Base-by-base conservation (phyloP, 306 rosid species). In the Ceratonia siliqua region DNA sequence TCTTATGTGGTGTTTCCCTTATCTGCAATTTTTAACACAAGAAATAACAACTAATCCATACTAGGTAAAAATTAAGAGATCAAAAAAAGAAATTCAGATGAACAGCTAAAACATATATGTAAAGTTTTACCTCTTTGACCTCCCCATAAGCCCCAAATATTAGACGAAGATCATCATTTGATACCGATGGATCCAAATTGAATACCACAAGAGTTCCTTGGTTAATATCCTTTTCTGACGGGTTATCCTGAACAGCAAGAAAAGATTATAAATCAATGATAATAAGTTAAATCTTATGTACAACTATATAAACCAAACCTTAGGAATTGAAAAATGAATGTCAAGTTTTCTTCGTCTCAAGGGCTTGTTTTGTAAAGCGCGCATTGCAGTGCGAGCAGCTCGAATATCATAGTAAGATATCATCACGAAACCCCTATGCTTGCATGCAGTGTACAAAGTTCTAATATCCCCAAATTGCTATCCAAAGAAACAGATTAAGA, bases 371-470 rank as follows among this genome's bases (percentile, higher is more conserved):
- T 90, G 96, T 77, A 90, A 79, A 6, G 87, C 85, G 45, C 93
- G 96, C 90, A 90, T 88, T 20, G 96, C 96, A 42, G 90, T 88
- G 48, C 96, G 93, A 85, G 96, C 93, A 53, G 88, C 88, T 75
- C 96, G 93, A 36, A 90, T 90, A 46, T 90, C 96, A 64, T 84
- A 90, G 84, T 90, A 90, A 48, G 96, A 90, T 74, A 90, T 90
- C 96, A 90, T 90, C 76, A 90, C 96, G 78, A 90, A 90, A 24
- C 96, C 96, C 68, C 96, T 81, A 81, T 88, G 96, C 86, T 90
- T 90, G 90, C 96, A 90, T 18, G 93, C 93, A 75, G 96, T 90
- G 72, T 90, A 90, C 58, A 90, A 83, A 65, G 96, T 86, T 78
- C 93, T 79, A 80, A 90, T 88, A 78, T 86, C 96, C 62, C 96